phyloP scores from a whole-genome alignment of 768 basidiomycete genomes.

The Clavaria fumosa region DNA sequence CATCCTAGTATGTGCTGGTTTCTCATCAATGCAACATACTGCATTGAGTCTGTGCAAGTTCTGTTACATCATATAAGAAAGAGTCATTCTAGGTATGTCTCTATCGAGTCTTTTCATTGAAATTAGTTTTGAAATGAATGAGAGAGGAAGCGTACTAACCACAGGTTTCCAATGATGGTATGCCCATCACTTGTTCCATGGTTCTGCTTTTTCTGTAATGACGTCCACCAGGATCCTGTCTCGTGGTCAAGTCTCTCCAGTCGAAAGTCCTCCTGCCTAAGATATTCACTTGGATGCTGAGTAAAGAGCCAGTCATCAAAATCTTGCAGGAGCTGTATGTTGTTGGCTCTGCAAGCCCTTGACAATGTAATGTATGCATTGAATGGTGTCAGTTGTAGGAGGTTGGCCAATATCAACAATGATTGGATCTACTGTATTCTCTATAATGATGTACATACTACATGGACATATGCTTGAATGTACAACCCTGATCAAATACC shows the following conservation, averaged over 20 bases:
- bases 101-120: not conserved
- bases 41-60: not conserved
- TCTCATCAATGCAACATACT: too few relatives aligned
- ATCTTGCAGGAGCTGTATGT: conserved; percentile 18
- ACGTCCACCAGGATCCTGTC: not conserved
- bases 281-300: not conserved
- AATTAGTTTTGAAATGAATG: not conserved
- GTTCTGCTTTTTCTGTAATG: not conserved
- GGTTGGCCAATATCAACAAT: conserved; percentile 22
- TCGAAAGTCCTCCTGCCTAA: not conserved
- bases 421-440: conserved; percentile 19
- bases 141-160: not conserved
- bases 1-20: too few relatives aligned
- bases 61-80: not conserved
- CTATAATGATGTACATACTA: too few relatives aligned
- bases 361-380: conserved; percentile 23
- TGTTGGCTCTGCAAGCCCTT: conserved; percentile 15
- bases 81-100: not conserved
- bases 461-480: too few relatives aligned
- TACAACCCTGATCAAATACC: too few relatives aligned
- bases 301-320: conserved; percentile 13
- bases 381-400: conserved; percentile 17
- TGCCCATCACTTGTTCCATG: not conserved
- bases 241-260: not conserved
- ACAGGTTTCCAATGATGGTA: not conserved